These are phyloP conservation scores for Fraxinus albicans DNA, from an alignment of 305 asterid species.

Conservation along the genomic window DNA sequence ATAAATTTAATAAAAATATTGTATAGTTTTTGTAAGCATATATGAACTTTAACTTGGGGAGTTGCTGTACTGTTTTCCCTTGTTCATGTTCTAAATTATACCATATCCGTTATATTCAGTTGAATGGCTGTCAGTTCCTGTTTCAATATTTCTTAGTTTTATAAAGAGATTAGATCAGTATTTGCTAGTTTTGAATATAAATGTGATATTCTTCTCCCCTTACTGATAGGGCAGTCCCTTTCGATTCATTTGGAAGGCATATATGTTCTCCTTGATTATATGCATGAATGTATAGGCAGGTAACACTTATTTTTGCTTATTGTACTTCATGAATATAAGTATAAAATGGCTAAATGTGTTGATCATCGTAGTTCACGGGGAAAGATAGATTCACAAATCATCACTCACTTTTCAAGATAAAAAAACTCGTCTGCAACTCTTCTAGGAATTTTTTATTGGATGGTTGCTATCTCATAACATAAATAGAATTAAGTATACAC, in stretches of 20 bases:
- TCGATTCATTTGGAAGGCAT: neutral
- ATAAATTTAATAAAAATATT: neutral
- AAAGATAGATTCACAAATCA: neutral
- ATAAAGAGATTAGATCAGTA: neutral
- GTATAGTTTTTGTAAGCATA: neutral
- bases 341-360: neutral
- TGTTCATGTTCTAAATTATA: neutral
- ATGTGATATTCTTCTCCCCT: neutral
- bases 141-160: constrained; percentile 1
- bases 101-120: neutral
- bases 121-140: neutral
- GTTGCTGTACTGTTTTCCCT: neutral
- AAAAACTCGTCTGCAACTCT: neutral
- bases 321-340: neutral
- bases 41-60: neutral
- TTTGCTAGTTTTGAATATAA: neutral
- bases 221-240: neutral
- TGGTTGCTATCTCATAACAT: neutral
- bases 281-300: neutral
- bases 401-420: neutral
- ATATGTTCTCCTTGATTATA: neutral
- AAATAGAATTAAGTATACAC: neutral
- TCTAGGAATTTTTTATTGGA: neutral
- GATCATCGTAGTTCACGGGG: neutral
- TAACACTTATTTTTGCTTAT: neutral